Conservation (phyloP, 2,329 filamentous ascomycete species). For the Nannizzia gypsea region DNA sequence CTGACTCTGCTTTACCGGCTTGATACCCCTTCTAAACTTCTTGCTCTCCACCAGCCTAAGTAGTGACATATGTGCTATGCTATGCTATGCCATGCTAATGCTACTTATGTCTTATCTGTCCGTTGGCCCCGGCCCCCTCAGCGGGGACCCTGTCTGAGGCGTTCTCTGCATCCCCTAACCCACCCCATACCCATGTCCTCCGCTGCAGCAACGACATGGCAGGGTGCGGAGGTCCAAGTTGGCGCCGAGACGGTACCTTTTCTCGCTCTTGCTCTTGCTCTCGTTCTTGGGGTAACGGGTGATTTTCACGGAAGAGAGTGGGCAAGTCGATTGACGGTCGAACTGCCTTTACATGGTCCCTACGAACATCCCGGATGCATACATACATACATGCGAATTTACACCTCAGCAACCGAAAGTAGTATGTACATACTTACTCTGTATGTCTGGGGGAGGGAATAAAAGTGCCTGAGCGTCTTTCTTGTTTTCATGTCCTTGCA, state of each 20-base stretch:
- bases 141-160: neutral
- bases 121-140: neutral
- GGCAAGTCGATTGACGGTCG: neutral
- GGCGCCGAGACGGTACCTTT: neutral
- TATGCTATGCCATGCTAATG: neutral
- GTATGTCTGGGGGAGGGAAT: neutral
- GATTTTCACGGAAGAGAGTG: too few relatives aligned
- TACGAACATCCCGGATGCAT: neutral
- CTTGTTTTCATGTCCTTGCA: neutral
- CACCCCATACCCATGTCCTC: too few relatives aligned
- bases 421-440: neutral
- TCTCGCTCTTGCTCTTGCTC: neutral
- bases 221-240: neutral
- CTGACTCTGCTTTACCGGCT: too few relatives aligned
- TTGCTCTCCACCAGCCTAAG: too few relatives aligned
- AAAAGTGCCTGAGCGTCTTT: neutral
- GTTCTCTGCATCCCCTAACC: neutral
- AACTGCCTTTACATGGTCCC: neutral
- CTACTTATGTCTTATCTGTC: neutral
- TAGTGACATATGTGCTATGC: too few relatives aligned
- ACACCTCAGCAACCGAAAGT: too few relatives aligned
- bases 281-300: too few relatives aligned
- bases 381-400: too few relatives aligned
- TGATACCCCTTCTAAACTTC: too few relatives aligned
- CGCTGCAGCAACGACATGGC: neutral